Evolutionary conservation across 2,329 filamentous ascomycete species (phyloP), one percentile per base, ranked within the genome.

Genomic region (Trichoderma sp.): DNA sequence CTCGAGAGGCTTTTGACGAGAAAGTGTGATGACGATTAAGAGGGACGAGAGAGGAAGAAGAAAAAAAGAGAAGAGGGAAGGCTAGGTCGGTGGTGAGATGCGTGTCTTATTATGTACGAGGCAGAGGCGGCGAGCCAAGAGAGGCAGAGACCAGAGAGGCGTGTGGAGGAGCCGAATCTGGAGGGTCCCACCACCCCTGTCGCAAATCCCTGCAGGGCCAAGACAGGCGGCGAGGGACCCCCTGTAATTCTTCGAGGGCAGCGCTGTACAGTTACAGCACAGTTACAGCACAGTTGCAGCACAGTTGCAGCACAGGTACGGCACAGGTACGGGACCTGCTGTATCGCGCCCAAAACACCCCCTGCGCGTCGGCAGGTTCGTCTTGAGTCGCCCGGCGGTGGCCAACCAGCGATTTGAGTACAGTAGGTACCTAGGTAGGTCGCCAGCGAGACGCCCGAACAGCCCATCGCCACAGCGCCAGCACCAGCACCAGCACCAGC

Each of bases 381-480:
- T n/a, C n/a, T n/a, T n/a, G n/a, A n/a, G n/a, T n/a, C n/a, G n/a
- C n/a, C n/a, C n/a, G 35, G 64, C 64, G 68, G 68, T 69, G 68
- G 64, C 68, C 68, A 69, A 69, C 64, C 68, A 69, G 67, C 52
- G 35, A 35, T n/a, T n/a, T n/a, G n/a, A n/a, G n/a, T n/a, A n/a
- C n/a, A n/a, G n/a, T n/a, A n/a, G n/a, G n/a, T n/a, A n/a, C n/a
- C n/a, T n/a, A n/a, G n/a, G n/a, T n/a, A n/a, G n/a, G n/a, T n/a
- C n/a, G n/a, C n/a, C n/a, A n/a, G n/a, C n/a, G n/a, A n/a, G n/a
- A n/a, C n/a, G n/a, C n/a, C n/a, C n/a, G n/a, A n/a, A n/a, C n/a
- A n/a, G n/a, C n/a, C n/a, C n/a, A n/a, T n/a, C n/a, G n/a, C n/a
- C n/a, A n/a, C n/a, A n/a, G n/a, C n/a, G n/a, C n/a, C n/a, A n/a